These are phyloP conservation scores for Tremella mesenterica DNA, from an alignment of 768 basidiomycete species.

Conservation along the genomic window DNA sequence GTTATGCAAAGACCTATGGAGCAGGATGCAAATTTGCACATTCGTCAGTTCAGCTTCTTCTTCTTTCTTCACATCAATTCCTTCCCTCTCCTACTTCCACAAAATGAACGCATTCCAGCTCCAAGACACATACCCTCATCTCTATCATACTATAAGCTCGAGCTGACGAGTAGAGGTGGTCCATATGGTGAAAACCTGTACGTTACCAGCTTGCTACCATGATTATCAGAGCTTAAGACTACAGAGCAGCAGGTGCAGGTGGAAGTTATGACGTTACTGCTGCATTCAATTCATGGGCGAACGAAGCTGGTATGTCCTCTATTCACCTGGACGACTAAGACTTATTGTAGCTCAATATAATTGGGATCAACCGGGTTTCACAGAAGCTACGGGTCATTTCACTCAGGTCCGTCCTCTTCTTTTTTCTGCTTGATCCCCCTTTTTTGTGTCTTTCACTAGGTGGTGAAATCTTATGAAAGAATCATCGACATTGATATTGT, in stretches of 20 bases:
- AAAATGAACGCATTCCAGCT: no score
- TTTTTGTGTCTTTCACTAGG: no score
- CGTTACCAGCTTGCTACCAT: no score
- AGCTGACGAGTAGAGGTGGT: conserved; percentile 3
- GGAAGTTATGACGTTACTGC: conserved; percentile 7
- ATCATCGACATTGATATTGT: no score
- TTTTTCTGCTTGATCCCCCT: neutral
- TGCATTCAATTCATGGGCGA: conserved; percentile 24
- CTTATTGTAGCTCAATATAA: conserved; percentile 15
- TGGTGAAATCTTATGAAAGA: no score
- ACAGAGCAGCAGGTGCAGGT: conserved; percentile 10
- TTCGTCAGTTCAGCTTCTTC: conserved; percentile 13
- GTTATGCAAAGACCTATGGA: conserved; percentile 62
- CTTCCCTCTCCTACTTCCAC: no score
- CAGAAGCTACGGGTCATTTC: conserved; percentile 24
- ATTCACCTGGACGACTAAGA: neutral
- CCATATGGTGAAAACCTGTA: conserved; percentile 43
- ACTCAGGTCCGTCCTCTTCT: conserved; percentile 9
- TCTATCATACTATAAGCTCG: neutral
- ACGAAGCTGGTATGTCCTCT: conserved; percentile 19
- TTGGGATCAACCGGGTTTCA: conserved; percentile 22
- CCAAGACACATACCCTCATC: no score
- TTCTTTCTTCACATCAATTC: no score
- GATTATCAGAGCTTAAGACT: conserved; percentile 13
- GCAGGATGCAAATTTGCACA: conserved; percentile 61